phyloP scores from a whole-genome alignment of 805 yeast species.

The Wickerhamomyces alni region DNA sequence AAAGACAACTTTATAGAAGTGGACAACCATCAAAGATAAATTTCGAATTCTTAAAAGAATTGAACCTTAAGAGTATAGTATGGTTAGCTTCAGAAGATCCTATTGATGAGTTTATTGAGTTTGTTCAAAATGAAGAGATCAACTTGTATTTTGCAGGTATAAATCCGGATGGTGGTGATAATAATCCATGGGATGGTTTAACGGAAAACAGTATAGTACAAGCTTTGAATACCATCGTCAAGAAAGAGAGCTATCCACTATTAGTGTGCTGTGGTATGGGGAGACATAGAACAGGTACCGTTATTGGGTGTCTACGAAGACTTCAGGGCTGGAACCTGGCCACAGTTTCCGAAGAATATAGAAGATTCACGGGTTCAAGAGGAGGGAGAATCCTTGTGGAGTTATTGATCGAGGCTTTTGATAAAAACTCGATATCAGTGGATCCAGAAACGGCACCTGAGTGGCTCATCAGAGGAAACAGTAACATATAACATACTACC shows the following conservation, averaged over 20 bases:
- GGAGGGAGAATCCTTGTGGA: slow-evolving; percentile 94
- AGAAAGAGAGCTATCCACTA: slow-evolving; percentile 73
- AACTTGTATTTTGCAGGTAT: slow-evolving; percentile 78
- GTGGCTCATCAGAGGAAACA: slow-evolving; percentile 32
- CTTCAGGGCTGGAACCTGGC: slow-evolving; percentile 98
- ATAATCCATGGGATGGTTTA: slow-evolving; percentile 94
- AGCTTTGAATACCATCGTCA: slow-evolving; percentile 71
- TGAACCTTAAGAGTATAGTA: slow-evolving; percentile 71
- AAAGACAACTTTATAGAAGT: slow-evolving; percentile 74
- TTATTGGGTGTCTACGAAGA: slow-evolving; percentile 86
- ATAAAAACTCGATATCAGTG: slow-evolving; percentile 37
- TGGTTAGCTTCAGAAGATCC: slow-evolving; percentile 98
- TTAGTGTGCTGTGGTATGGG: slow-evolving; percentile 98
- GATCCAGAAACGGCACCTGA: slow-evolving; percentile 39
- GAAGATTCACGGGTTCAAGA: slow-evolving; percentile 87
- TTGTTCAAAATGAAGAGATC: slow-evolving; percentile 67
- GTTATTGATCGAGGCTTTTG: slow-evolving; percentile 73
- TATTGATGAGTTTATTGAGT: slow-evolving; percentile 76
- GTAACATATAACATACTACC: not conserved
- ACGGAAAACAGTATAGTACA: slow-evolving; percentile 75
- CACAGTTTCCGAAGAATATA: slow-evolving; percentile 83
- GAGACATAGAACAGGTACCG: slow-evolving; percentile 94
- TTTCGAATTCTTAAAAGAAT: slow-evolving; percentile 73
- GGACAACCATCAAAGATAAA: slow-evolving; percentile 96
- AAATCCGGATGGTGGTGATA: slow-evolving; percentile 67